phyloP scores from a whole-genome alignment of 106 monocot genomes.

The Acanthochlamys bracteata region DNA sequence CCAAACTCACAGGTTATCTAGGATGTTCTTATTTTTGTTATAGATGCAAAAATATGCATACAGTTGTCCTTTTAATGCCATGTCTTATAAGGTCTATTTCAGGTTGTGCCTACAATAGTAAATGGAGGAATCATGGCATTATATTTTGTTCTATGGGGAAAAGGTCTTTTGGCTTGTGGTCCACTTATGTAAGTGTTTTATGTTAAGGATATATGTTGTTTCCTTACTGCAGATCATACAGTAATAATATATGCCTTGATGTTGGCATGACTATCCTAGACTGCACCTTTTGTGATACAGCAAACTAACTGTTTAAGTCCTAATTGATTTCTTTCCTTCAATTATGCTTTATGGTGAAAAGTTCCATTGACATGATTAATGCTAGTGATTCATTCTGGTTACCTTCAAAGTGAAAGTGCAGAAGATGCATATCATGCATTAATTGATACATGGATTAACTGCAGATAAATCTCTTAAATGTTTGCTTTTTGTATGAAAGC shows the following conservation, averaged over 20 bases:
- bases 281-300: not conserved
- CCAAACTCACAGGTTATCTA: slow-evolving; percentile 78
- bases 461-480: too few relatives aligned
- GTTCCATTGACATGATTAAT: too few relatives aligned
- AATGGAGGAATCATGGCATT: slow-evolving; percentile 95
- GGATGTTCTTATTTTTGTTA: not conserved
- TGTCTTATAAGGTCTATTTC: not conserved
- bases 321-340: too few relatives aligned
- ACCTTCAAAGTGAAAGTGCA: too few relatives aligned
- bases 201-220: not conserved
- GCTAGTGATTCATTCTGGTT: too few relatives aligned
- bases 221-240: not conserved
- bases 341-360: too few relatives aligned
- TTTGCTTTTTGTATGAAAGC: too few relatives aligned
- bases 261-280: not conserved
- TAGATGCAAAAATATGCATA: not conserved
- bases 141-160: slow-evolving; percentile 84
- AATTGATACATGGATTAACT: too few relatives aligned
- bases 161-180: slow-evolving; percentile 87
- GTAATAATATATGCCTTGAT: not conserved
- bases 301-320: not conserved
- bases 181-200: slow-evolving; percentile 71
- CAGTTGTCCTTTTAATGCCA: not conserved
- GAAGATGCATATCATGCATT: too few relatives aligned
- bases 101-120: slow-evolving; percentile 81